Evolutionary conservation across 2,329 filamentous ascomycete species (phyloP).

Genomic region (Phyllosticta ampelicida): DNA sequence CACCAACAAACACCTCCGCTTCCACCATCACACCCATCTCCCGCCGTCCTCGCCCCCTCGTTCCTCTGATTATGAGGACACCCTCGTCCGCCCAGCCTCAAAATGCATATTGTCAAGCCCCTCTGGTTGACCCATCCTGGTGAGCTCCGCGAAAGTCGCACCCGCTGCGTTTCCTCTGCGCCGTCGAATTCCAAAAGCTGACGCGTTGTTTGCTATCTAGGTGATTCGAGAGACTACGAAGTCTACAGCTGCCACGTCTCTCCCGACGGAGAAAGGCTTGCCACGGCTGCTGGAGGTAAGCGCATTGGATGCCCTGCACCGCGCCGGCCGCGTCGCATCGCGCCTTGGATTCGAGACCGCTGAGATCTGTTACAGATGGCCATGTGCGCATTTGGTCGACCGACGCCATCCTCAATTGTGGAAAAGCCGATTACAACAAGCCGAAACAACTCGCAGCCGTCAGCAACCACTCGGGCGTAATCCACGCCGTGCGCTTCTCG

Average conservation of each 20-base stretch:
- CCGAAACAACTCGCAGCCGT: conserved; percentile 94
- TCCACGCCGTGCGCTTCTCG: conserved; percentile 94
- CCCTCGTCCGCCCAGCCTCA: conserved; percentile 15
- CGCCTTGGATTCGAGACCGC: conserved; percentile 15
- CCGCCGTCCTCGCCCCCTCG: not conserved
- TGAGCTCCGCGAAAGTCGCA: conserved; percentile 32
- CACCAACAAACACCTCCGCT: not conserved
- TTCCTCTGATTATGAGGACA: conserved; percentile 10
- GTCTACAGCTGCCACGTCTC: conserved; percentile 98
- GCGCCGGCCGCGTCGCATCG: not conserved
- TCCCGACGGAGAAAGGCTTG: conserved; percentile 81
- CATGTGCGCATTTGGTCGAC: conserved; percentile 98
- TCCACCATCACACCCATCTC: not conserved
- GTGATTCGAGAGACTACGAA: conserved; percentile 96
- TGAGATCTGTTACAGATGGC: conserved; percentile 52
- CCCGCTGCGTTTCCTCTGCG: not conserved
- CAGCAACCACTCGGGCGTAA: conserved; percentile 96
- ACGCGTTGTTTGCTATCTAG: conserved; percentile 32
- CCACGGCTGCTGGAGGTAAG: conserved; percentile 85
- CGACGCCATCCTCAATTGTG: conserved; percentile 77
- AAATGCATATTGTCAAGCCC: conserved; percentile 68
- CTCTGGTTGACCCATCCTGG: conserved; percentile 92
- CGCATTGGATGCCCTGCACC: not conserved
- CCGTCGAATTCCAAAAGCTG: conserved; percentile 14
- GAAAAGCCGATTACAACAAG: conserved; percentile 57